Evolutionary conservation across 768 basidiomycete species (phyloP).

Genomic region (Amanita thiersii): DNA sequence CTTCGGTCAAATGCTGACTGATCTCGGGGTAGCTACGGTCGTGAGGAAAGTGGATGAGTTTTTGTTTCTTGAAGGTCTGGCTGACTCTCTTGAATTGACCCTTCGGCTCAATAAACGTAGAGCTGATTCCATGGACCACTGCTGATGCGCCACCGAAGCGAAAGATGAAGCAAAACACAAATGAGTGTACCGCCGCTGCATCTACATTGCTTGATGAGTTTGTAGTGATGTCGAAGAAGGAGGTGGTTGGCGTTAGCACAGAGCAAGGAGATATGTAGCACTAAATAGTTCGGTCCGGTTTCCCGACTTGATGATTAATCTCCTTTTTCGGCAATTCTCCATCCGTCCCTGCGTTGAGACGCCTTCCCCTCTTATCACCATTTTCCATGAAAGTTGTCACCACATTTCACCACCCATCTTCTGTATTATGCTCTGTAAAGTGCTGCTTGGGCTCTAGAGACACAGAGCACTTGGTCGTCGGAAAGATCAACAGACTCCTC

Average conservation of each 20-base stretch:
- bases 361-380: not conserved
- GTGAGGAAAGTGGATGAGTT: slow-evolving; percentile 68
- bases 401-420: slow-evolving; percentile 72
- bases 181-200: slow-evolving; percentile 10
- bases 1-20: not conserved
- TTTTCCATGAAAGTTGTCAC: slow-evolving; percentile 48
- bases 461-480: slow-evolving; percentile 60
- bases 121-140: slow-evolving; percentile 49
- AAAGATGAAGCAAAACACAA: slow-evolving; percentile 16
- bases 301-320: not conserved
- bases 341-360: not conserved
- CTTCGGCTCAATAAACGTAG: slow-evolving; percentile 20
- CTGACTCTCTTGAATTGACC: not conserved
- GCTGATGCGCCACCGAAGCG: slow-evolving; percentile 36
- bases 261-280: slow-evolving; percentile 59
- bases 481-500: slow-evolving; percentile 58
- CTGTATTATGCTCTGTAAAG: slow-evolving; percentile 62
- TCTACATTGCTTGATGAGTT: slow-evolving; percentile 45
- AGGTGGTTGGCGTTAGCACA: slow-evolving; percentile 35
- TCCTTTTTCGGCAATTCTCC: not conserved
- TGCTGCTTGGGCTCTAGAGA: slow-evolving; percentile 48
- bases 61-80: slow-evolving; percentile 66
- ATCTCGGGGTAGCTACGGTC: slow-evolving; percentile 40
- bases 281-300: not conserved
- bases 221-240: slow-evolving; percentile 20